Evolutionary conservation across 208 protist species (phyloP).

Genomic region (Crithidia acanthocephali): DNA sequence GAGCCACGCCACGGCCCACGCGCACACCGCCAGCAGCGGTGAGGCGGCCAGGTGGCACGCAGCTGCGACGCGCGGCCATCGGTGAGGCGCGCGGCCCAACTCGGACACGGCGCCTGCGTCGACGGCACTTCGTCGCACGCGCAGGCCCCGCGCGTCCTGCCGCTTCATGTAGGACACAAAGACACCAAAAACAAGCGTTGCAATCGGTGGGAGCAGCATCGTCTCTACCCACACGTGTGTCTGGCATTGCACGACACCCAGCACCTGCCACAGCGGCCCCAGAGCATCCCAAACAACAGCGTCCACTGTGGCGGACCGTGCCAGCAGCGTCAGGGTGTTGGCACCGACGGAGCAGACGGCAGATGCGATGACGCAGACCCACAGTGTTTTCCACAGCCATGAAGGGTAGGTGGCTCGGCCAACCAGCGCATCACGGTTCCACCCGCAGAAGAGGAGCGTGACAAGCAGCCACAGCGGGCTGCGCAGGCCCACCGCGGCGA

Average conservation of each 20-base stretch:
- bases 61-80: not conserved
- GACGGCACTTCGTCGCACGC: not conserved
- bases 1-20: slow-evolving; percentile 23
- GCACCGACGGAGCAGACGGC: slow-evolving; percentile 17
- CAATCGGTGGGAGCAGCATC: slow-evolving; percentile 5
- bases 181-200: not conserved
- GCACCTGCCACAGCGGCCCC: slow-evolving; percentile 18
- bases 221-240: slow-evolving; percentile 15
- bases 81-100: not conserved
- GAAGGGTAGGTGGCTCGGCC: slow-evolving; percentile 11
- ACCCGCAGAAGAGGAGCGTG: slow-evolving; percentile 16
- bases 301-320: not conserved
- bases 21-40: slow-evolving; percentile 10
- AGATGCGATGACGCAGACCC: not conserved
- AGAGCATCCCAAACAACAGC: slow-evolving; percentile 4
- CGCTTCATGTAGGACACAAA: slow-evolving; percentile 13
- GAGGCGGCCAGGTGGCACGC: not conserved
- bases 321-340: slow-evolving; percentile 10
- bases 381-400: slow-evolving; percentile 9
- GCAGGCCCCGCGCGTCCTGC: not conserved
- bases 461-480: slow-evolving; percentile 26
- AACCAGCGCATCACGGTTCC: slow-evolving; percentile 4
- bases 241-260: slow-evolving; percentile 28
- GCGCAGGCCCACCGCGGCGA: slow-evolving; percentile 12
- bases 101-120: not conserved